phyloP scores from a whole-genome alignment of 2,329 filamentous ascomycete genomes.

The Claviceps paspali region DNA sequence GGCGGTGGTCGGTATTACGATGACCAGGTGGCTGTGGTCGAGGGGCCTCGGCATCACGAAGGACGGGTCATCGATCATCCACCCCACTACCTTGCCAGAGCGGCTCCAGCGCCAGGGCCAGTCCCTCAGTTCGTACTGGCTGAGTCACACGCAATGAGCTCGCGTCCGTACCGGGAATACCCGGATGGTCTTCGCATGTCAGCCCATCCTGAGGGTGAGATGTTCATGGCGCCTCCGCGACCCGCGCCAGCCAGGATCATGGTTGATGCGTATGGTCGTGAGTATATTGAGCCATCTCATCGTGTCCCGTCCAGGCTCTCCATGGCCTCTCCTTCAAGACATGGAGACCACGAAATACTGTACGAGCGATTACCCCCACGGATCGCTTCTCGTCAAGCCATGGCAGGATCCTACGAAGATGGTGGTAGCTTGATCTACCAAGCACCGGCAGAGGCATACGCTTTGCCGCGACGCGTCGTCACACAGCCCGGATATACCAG shows the following conservation, averaged over 20 bases:
- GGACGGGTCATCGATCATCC: constrained; percentile 18
- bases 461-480: constrained; percentile 38
- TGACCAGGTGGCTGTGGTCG: constrained; percentile 15
- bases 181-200: constrained; percentile 29
- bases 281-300: constrained; percentile 46
- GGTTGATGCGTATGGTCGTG: constrained; percentile 68
- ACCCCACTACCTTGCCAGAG: constrained; percentile 22
- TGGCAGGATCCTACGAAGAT: constrained; percentile 32
- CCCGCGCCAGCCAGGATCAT: constrained; percentile 52
- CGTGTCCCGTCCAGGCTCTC: constrained; percentile 34
- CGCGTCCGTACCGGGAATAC: constrained; percentile 29
- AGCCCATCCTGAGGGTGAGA: constrained; percentile 32
- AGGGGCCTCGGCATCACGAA: constrained; percentile 18
- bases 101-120: constrained; percentile 23
- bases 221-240: constrained; percentile 34
- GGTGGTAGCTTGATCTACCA: constrained; percentile 33
- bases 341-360: constrained; percentile 37
- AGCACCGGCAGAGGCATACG: constrained; percentile 33
- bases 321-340: constrained; percentile 29
- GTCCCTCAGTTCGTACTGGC: constrained; percentile 27
- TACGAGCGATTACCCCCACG: constrained; percentile 50
- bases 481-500: constrained; percentile 45
- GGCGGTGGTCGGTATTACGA: constrained; percentile 16
- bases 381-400: constrained; percentile 34
- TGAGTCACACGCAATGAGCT: constrained; percentile 24